A percentile compares a stretch with the other conserved stretches of the same genome.
Evolutionary conservation across 495 filamentous ascomycete genomes (phyloP).

Genomic region (Penicillium samsonianum): DNA sequence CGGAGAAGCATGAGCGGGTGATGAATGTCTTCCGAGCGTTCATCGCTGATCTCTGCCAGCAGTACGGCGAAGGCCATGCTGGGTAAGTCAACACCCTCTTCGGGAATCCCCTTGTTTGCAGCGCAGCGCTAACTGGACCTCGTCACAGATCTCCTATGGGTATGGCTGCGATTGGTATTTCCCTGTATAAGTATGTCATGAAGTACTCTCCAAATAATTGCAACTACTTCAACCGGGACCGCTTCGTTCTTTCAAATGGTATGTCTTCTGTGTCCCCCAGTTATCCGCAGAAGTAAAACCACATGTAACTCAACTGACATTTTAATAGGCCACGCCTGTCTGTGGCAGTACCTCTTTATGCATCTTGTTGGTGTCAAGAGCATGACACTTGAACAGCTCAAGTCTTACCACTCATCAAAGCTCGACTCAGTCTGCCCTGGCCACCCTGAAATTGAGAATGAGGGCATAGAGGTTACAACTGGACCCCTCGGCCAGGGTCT

Average conservation of each 20-base stretch:
- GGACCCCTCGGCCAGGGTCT: conserved; percentile 59
- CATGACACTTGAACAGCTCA: conserved; percentile 58
- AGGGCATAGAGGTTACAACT: too few relatives aligned
- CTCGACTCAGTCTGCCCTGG: conserved; percentile 39
- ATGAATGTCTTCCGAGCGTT: conserved; percentile 50
- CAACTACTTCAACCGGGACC: conserved; percentile 81
- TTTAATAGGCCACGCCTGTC: conserved; percentile 49
- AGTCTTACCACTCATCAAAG: conserved; percentile 53
- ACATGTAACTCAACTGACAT: too few relatives aligned
- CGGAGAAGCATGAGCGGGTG: conserved; percentile 39
- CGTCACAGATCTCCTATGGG: too few relatives aligned
- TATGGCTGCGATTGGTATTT: conserved; percentile 80
- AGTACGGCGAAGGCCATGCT: conserved; percentile 58
- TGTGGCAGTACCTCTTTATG: conserved; percentile 57
- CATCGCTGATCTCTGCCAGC: conserved; percentile 57
- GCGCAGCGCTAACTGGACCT: too few relatives aligned
- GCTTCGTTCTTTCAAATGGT: conserved; percentile 74
- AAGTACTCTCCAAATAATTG: conserved; percentile 89
- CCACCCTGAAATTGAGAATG: too few relatives aligned
- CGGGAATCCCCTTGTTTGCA: too few relatives aligned
- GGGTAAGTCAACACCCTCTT: conserved; percentile 39
- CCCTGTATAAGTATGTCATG: conserved; percentile 87
- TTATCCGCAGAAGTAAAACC: too few relatives aligned
- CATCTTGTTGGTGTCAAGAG: conserved; percentile 55
- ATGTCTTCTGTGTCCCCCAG: background rate